Evolutionary conservation across 495 filamentous ascomycete genomes (phyloP).

Genomic region (Xylaria cubensis): DNA sequence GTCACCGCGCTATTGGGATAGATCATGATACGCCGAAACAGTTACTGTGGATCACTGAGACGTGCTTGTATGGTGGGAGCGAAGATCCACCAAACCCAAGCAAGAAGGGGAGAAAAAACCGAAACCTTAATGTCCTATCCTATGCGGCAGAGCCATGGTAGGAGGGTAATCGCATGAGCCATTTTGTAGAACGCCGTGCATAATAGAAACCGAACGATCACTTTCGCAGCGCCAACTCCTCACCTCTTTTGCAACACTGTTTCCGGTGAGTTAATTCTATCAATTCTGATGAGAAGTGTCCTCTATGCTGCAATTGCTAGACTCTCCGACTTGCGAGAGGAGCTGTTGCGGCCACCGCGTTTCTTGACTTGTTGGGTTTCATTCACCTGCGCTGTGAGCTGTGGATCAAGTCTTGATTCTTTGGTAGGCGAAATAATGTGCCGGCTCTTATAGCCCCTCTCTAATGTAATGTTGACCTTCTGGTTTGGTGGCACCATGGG

Average conservation of each 20-base stretch:
- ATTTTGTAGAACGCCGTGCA: slow-evolving; percentile 10
- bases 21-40: slow-evolving; percentile 14
- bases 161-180: slow-evolving; percentile 1
- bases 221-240: background rate
- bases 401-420: background rate
- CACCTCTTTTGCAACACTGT: background rate
- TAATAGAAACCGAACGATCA: slow-evolving; percentile 1
- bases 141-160: background rate
- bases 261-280: background rate
- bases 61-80: slow-evolving; percentile 15
- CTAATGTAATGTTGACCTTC: slow-evolving; percentile 60
- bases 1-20: slow-evolving; percentile 23
- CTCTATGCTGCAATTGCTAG: slow-evolving; percentile 16
- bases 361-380: slow-evolving; percentile 8
- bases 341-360: slow-evolving; percentile 18
- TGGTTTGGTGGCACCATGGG: slow-evolving; percentile 79
- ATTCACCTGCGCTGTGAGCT: background rate
- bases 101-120: slow-evolving; percentile 1
- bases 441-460: slow-evolving; percentile 70
- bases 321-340: slow-evolving; percentile 17
- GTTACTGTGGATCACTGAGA: slow-evolving; percentile 18
- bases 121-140: background rate
- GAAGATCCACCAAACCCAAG: slow-evolving; percentile 13
- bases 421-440: slow-evolving; percentile 59
- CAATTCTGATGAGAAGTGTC: background rate